A percentile compares a stretch with the other conserved stretches of the same genome.
Evolutionary conservation across 164 flowering plant species (phyloP).

Genomic region (Stephania japonica): DNA sequence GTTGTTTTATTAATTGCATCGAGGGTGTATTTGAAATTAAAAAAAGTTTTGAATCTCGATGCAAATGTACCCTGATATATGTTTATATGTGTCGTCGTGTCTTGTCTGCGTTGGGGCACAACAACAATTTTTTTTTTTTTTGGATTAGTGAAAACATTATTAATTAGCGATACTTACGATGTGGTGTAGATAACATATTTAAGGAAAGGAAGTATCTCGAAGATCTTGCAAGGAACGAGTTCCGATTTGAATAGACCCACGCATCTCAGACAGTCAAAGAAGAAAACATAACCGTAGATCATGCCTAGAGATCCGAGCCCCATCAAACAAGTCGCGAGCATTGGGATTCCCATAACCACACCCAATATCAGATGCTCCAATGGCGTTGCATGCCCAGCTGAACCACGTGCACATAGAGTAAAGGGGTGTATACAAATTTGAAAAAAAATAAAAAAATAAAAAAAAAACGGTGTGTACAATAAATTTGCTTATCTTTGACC

Average conservation of each 20-base stretch:
- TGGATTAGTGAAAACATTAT: no score
- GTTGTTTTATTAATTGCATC: no score
- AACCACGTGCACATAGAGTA: slow-evolving; percentile 10
- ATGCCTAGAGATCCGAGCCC: slow-evolving; percentile 55
- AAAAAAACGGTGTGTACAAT: no score
- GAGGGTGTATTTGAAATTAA: no score
- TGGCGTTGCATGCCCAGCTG: slow-evolving; percentile 71
- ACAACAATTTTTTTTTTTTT: no score
- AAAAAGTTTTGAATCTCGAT: no score
- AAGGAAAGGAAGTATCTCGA: slow-evolving; percentile 54
- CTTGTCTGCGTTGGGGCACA: no score
- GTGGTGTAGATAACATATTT: slow-evolving; percentile 66
- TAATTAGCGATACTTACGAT: slow-evolving; percentile 43
- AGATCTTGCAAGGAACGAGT: slow-evolving; percentile 44
- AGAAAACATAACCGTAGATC: slow-evolving; percentile 45
- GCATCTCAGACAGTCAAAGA: slow-evolving; percentile 74
- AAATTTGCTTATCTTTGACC: no score
- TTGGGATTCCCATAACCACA: slow-evolving; percentile 50
- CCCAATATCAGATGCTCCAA: slow-evolving; percentile 61
- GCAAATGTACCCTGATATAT: no score
- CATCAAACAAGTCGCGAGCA: slow-evolving; percentile 39
- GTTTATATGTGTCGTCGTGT: no score
- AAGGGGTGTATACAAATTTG: no score
- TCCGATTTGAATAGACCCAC: slow-evolving; percentile 78
- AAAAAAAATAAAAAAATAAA: no score